These are phyloP conservation scores for Diaporthe batatas DNA, from an alignment of 2,329 filamentous ascomycete species.

Conservation along the genomic window DNA sequence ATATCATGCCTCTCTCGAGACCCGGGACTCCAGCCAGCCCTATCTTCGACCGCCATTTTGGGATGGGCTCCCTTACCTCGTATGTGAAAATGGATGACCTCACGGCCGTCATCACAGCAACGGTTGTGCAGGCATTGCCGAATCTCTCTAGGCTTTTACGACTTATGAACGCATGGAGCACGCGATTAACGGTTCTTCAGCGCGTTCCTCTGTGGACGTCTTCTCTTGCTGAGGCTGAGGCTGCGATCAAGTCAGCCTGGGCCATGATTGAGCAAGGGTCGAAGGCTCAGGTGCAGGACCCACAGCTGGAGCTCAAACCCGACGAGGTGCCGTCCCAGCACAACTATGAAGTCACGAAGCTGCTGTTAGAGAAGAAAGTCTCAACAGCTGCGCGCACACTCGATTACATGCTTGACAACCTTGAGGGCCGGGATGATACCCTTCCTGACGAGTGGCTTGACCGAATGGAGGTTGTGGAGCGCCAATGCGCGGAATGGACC, in stretches of 20 bases:
- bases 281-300: conserved; percentile 43
- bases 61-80: conserved; percentile 58
- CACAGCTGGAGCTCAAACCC: conserved; percentile 38
- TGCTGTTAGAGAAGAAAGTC: conserved; percentile 77
- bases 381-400: conserved; percentile 77
- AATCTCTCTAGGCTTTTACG: conserved; percentile 80
- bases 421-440: conserved; percentile 87
- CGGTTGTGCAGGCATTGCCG: conserved; percentile 89
- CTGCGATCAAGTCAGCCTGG: conserved; percentile 76
- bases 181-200: conserved; percentile 80
- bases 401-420: conserved; percentile 86
- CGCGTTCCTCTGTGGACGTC: conserved; percentile 78
- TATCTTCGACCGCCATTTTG: conserved; percentile 52
- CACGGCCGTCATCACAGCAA: conserved; percentile 90
- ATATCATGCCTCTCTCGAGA: conserved; percentile 74
- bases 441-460: conserved; percentile 91
- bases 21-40: conserved; percentile 60
- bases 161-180: conserved; percentile 82
- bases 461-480: conserved; percentile 83
- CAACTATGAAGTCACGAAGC: conserved; percentile 70
- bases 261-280: conserved; percentile 61
- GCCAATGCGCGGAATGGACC: conserved; percentile 84
- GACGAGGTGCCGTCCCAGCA: conserved; percentile 54
- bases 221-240: conserved; percentile 75
- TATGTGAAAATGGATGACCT: conserved; percentile 88